Conservation (phyloP, 345 rosid genomes). For the Linum usitatissimum region DNA sequence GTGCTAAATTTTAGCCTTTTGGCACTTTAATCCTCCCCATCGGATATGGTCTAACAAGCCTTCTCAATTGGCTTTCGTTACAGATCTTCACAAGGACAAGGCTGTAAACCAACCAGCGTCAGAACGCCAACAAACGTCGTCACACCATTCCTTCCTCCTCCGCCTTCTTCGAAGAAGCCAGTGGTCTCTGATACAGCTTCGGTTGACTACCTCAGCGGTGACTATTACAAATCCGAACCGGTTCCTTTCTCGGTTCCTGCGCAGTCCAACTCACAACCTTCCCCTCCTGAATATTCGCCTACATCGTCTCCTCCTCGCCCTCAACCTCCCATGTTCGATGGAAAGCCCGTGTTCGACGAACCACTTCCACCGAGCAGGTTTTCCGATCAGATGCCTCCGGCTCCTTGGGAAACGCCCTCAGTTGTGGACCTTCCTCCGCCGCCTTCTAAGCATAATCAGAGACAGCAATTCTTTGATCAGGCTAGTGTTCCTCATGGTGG, state of each 20-base stretch:
- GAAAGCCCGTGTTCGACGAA: constrained; percentile 48
- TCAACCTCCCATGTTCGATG: constrained; percentile 22
- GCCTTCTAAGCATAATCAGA: constrained; percentile 55
- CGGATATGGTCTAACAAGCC: no score
- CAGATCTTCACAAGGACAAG: constrained; percentile 51
- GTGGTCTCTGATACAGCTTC: constrained; percentile 33
- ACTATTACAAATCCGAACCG: constrained; percentile 48
- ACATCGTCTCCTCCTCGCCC: constrained; percentile 18
- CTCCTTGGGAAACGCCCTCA: constrained; percentile 58
- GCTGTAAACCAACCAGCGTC: constrained; percentile 29
- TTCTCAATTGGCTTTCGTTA: constrained; percentile 3
- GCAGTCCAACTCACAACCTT: constrained; percentile 25
- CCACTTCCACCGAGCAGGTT: constrained; percentile 33
- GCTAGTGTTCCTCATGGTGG: constrained; percentile 6
- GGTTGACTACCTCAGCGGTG: constrained; percentile 88
- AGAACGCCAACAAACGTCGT: constrained; percentile 25
- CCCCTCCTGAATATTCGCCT: constrained; percentile 35
- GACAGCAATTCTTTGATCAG: constrained; percentile 51
- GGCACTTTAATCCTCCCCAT: no score
- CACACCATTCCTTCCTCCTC: constrained; percentile 71
- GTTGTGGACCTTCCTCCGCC: constrained; percentile 55
- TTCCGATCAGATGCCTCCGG: constrained; percentile 54
- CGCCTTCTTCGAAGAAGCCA: constrained; percentile 68
- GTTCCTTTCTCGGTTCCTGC: constrained; percentile 24
- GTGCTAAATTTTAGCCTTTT: no score